These are phyloP conservation scores for Rhizophlyctis rosea DNA, from an alignment of 192 early-diverging fungal genomes.

Conservation along the genomic window DNA sequence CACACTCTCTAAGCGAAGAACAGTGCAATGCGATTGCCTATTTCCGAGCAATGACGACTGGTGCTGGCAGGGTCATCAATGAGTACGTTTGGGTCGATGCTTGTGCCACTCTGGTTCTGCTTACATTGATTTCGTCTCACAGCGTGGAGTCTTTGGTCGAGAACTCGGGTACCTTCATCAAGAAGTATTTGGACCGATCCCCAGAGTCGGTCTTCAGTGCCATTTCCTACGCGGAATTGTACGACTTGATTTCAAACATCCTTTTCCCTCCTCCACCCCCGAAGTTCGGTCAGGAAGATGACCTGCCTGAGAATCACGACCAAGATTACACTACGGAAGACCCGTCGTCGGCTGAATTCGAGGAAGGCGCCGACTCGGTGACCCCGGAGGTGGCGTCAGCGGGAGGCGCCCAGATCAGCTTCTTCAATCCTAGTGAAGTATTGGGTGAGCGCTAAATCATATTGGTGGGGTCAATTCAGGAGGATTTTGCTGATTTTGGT, in stretches of 20 bases:
- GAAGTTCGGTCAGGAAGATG: slow-evolving; percentile 21
- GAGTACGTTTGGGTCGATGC: slow-evolving; percentile 7
- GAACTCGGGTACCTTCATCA: slow-evolving; percentile 12
- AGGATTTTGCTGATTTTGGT: not conserved
- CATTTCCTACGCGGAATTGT: slow-evolving; percentile 29
- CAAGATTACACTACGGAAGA: not conserved
- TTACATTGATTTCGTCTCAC: not conserved
- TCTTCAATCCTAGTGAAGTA: slow-evolving; percentile 31
- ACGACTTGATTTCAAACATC: slow-evolving; percentile 14
- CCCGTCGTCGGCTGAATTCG: not conserved
- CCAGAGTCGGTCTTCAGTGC: slow-evolving; percentile 16
- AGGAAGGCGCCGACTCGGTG: not conserved
- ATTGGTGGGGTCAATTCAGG: not conserved
- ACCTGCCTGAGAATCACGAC: not conserved
- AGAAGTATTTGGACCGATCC: slow-evolving; percentile 20
- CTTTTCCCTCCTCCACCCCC: slow-evolving; percentile 29
- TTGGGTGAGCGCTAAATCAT: slow-evolving; percentile 8
- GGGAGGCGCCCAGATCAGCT: slow-evolving; percentile 16
- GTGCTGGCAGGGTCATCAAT: slow-evolving; percentile 7
- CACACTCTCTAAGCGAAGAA: slow-evolving; percentile 10
- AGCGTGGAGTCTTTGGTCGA: slow-evolving; percentile 16
- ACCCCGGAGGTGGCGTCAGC: not conserved
- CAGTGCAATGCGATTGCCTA: slow-evolving; percentile 24
- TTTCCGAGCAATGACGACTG: slow-evolving; percentile 18
- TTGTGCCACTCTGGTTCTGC: not conserved